Percentiles rank a stretch among this genome's conserved stretches.
These are phyloP conservation scores for Eucalyptus fibrosa DNA, from an alignment of 345 rosid genomes.

Conservation along the genomic window DNA sequence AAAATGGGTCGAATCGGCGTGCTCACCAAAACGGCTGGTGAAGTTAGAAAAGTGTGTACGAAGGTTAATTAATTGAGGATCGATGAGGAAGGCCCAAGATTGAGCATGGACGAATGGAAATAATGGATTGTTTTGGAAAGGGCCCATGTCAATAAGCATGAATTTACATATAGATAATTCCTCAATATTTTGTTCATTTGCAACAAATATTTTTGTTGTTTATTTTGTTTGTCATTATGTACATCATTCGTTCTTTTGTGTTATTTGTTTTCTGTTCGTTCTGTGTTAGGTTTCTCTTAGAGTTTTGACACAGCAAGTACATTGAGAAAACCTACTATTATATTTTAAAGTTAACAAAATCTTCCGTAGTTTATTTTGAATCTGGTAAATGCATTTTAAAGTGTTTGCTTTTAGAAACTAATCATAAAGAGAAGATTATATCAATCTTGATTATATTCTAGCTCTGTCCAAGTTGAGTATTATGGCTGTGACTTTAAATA, in stretches of 20 bases:
- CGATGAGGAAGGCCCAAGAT: neutral
- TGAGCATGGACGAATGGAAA: neutral
- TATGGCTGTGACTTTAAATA: neutral
- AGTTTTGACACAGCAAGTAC: neutral
- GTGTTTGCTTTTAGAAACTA: neutral
- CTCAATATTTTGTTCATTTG: neutral
- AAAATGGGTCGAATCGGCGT: slow-evolving; percentile 58
- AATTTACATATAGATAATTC: neutral
- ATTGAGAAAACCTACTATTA: neutral
- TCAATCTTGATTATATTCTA: too few relatives aligned
- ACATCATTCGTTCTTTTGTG: neutral
- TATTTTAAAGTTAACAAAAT: neutral
- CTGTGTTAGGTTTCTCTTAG: neutral
- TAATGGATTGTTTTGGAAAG: neutral
- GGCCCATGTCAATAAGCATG: neutral
- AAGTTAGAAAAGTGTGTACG: slow-evolving; percentile 50
- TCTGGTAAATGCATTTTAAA: neutral
- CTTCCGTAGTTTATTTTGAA: neutral
- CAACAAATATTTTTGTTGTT: neutral
- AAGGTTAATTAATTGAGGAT: slow-evolving; percentile 29
- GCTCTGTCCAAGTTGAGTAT: neutral
- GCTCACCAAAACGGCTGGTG: slow-evolving; percentile 32
- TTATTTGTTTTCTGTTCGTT: neutral
- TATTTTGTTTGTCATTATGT: neutral
- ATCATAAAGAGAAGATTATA: neutral